Base-by-base conservation (phyloP, 2,329 filamentous ascomycete species). In the Pseudocercospora pini-densiflorae region DNA sequence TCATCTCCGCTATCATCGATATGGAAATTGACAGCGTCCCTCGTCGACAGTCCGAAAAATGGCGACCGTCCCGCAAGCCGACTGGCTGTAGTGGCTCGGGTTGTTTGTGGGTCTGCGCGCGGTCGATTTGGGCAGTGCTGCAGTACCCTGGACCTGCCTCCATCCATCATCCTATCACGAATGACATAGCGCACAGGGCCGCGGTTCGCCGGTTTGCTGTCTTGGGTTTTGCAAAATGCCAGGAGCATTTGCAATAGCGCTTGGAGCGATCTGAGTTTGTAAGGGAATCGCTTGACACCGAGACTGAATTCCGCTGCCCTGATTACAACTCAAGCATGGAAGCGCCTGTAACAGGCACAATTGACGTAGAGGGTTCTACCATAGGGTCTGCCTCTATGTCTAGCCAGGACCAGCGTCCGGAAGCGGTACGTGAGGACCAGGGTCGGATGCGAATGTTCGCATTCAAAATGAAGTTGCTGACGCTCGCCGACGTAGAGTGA, bases 101-200 rank as follows among this genome's bases (percentile, higher is more conserved):
- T 57, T 57, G 53, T 57, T 57, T 31, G 14, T 57, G 53, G 53
- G 29, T 36, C 49, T 53, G 23, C 49, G 29, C 23, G 49, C 49
- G 49, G 49, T 24, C 23, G 19, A 14, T 53, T 53, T 27, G 23
- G 49, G 49, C 49, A 27, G 10, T 53, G 24, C n/a, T 53, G 23
- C 23, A 53, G 19, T 23, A 14, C 21, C 49, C 12, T 27, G 49
- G 53, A 10, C 27, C 24, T 33, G 53, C 24, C 24, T 16, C 27
- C 12, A 16, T 19, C 24, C 24, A 27, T 54, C 19, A 54, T 29
- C 24, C 49, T 54, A 23, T 54, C 24, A 29, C 49, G 23, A 29
- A 54, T 54, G 49, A 54, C 49, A 21, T 23, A 54, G 14, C 19
- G 24, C 31, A 12, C 19, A 54, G 49, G 23, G n/a, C 49, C 19